Evolutionary conservation across 768 basidiomycete species (phyloP).

Genomic region (Collybia nuda): DNA sequence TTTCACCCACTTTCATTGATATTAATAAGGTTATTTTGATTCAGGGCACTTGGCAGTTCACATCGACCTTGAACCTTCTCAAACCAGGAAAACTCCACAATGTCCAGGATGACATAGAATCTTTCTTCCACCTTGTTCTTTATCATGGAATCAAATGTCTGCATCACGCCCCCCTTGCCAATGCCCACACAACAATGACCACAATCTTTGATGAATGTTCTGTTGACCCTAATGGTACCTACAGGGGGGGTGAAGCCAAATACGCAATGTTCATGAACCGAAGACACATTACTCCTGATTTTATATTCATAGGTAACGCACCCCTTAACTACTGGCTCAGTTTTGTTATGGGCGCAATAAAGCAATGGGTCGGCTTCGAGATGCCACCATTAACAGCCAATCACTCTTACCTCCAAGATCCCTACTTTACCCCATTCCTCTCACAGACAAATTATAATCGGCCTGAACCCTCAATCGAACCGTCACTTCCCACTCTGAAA

Average conservation of each 20-base stretch:
- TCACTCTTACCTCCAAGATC: no score
- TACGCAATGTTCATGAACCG: background rate
- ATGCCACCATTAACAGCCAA: no score
- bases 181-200: background rate
- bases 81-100: background rate
- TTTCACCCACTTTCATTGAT: background rate
- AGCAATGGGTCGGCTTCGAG: background rate
- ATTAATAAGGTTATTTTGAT: background rate
- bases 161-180: background rate
- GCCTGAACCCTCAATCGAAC: no score
- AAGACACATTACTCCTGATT: background rate
- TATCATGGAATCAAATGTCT: background rate
- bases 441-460: no score
- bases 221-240: background rate
- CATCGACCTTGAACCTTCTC: background rate
- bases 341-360: background rate
- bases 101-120: conserved; percentile 1
- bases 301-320: background rate
- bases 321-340: background rate
- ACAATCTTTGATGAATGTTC: background rate
- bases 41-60: conserved; percentile 6
- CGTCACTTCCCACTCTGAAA: no score
- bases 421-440: no score
- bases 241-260: background rate
- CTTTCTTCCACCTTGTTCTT: background rate